Percentiles rank a stretch among this genome's conserved stretches.
Evolutionary conservation across 129 eudicot species (phyloP).

Genomic region (Escallonia herrerae): DNA sequence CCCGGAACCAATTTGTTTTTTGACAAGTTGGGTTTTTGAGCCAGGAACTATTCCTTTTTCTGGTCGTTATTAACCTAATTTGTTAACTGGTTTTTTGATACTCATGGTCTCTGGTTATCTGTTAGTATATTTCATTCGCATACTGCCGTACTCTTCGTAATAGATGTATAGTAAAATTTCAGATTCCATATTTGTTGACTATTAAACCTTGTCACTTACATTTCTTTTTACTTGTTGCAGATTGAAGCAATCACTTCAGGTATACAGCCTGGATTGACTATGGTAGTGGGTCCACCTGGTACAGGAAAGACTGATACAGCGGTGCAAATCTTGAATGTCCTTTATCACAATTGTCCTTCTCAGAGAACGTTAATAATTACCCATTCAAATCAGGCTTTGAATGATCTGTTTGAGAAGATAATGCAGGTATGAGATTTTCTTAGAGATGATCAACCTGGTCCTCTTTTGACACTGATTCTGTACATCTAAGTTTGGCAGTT

Average conservation of each 20-base stretch:
- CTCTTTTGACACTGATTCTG: too few relatives aligned
- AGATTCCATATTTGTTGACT: not conserved
- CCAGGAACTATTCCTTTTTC: too few relatives aligned
- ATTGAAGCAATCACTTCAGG: conserved; percentile 94
- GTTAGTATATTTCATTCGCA: not conserved
- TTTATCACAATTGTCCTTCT: conserved; percentile 97
- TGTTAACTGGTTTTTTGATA: not conserved
- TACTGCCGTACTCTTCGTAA: not conserved
- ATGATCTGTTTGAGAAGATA: conserved; percentile 94
- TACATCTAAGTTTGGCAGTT: too few relatives aligned
- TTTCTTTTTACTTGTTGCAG: conserved; percentile 31
- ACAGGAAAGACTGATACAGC: conserved; percentile 99
- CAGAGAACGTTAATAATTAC: conserved; percentile 97
- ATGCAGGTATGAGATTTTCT: conserved; percentile 61
- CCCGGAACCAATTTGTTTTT: too few relatives aligned
- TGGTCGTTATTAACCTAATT: too few relatives aligned
- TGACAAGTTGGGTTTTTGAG: too few relatives aligned
- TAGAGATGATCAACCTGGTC: not conserved
- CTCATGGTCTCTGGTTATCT: not conserved
- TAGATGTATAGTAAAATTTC: not conserved
- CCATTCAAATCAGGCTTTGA: conserved; percentile 97
- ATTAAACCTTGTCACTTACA: conserved; percentile 1
- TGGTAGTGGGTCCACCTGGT: conserved; percentile 99
- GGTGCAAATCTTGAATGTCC: conserved; percentile 86
- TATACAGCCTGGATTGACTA: conserved; percentile 92